phyloP scores from a whole-genome alignment of 768 basidiomycete genomes.

The Dioszegia aurantiaca region DNA sequence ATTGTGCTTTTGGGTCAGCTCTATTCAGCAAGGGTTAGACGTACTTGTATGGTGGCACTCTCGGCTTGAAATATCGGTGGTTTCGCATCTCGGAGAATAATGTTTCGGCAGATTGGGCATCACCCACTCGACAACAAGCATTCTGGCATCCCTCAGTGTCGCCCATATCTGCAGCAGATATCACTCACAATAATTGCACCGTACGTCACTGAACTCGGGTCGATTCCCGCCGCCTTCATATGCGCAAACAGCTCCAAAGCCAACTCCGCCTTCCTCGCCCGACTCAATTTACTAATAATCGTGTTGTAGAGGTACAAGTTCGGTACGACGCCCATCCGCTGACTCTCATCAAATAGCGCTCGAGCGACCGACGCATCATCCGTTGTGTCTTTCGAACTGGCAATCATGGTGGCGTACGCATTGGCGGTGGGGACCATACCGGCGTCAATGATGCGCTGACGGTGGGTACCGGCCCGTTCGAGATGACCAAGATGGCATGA shows the following conservation, averaged over 20 bases:
- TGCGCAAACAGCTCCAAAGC: slow-evolving; percentile 81
- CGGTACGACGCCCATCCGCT: slow-evolving; percentile 65
- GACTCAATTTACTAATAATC: slow-evolving; percentile 90
- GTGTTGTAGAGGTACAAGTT: slow-evolving; percentile 94
- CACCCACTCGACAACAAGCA: slow-evolving; percentile 90
- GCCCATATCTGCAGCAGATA: neutral
- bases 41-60: slow-evolving; percentile 87
- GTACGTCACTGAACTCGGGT: slow-evolving; percentile 83
- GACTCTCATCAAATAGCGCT: slow-evolving; percentile 75
- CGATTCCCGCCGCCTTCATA: slow-evolving; percentile 68
- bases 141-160: slow-evolving; percentile 37
- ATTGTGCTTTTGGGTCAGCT: slow-evolving; percentile 56
- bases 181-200: slow-evolving; percentile 72
- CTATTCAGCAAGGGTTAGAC: slow-evolving; percentile 11
- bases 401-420: slow-evolving; percentile 86
- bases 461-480: slow-evolving; percentile 75
- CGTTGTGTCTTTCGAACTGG: slow-evolving; percentile 84
- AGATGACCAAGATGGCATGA: slow-evolving; percentile 76
- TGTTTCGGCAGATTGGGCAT: slow-evolving; percentile 71
- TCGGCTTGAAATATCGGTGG: slow-evolving; percentile 71
- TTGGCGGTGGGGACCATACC: slow-evolving; percentile 79
- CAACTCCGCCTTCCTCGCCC: slow-evolving; percentile 86
- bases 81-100: slow-evolving; percentile 81
- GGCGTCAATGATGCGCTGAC: slow-evolving; percentile 70
- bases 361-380: slow-evolving; percentile 88